Evolutionary conservation across 768 basidiomycete species (phyloP).

Genomic region (Harrya chromipes): DNA sequence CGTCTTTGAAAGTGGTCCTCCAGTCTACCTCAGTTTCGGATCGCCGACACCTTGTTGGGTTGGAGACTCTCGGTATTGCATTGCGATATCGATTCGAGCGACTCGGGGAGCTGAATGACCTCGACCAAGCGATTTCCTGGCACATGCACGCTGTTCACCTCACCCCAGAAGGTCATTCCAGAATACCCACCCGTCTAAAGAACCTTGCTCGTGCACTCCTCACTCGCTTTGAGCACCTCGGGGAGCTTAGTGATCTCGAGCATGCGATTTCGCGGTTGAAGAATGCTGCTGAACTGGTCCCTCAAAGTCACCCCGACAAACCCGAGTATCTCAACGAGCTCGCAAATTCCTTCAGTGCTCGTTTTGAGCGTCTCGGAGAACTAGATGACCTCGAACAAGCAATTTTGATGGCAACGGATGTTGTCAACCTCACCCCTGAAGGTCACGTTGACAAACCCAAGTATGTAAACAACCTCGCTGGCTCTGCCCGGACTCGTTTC

Average conservation of each 20-base stretch:
- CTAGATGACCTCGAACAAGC: background rate
- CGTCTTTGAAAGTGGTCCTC: no score
- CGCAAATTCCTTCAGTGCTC: background rate
- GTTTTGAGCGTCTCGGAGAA: no score
- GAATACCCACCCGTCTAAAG: background rate
- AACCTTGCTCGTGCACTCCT: background rate
- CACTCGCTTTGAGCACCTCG: background rate
- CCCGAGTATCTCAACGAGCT: background rate
- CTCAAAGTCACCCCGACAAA: background rate
- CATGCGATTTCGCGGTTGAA: background rate
- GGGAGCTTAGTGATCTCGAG: background rate
- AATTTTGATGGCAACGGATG: background rate
- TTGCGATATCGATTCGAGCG: background rate
- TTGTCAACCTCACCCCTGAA: no score
- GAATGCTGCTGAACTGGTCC: background rate
- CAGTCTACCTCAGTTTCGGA: background rate
- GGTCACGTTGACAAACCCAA: background rate
- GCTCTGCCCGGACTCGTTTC: background rate
- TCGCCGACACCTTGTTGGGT: background rate
- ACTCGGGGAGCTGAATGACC: background rate
- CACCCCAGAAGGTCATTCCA: background rate
- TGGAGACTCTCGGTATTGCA: background rate
- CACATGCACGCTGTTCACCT: background rate
- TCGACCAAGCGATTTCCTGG: background rate
- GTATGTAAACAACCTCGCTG: background rate